Conservation (phyloP, 352 stramenopile genomes). For the Globisporangium apiculatum region DNA sequence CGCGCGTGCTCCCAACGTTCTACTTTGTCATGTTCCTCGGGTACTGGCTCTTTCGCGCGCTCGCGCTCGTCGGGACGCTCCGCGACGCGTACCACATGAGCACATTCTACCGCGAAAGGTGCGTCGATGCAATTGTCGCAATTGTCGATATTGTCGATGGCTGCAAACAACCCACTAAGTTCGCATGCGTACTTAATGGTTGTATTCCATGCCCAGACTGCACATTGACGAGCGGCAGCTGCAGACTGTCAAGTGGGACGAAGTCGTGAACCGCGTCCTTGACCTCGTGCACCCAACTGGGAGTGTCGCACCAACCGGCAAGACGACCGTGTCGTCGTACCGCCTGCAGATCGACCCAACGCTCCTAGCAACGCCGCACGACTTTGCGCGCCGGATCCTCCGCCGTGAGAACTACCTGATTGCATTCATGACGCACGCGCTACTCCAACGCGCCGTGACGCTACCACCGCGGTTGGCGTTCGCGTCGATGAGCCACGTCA, state of each 20-base stretch:
- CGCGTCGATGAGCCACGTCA: constrained; percentile 64
- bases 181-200: too few species aligned
- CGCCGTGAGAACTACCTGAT: constrained; percentile 98
- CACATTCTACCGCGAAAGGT: constrained; percentile 87
- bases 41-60: constrained; percentile 88
- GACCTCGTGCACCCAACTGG: constrained; percentile 42
- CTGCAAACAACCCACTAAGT: too few species aligned
- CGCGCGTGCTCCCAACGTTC: constrained; percentile 69
- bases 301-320: constrained; percentile 66
- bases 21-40: constrained; percentile 94
- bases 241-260: constrained; percentile 83
- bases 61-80: constrained; percentile 81
- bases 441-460: constrained; percentile 77
- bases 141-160: not conserved
- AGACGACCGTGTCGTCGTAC: constrained; percentile 86
- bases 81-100: constrained; percentile 88
- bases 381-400: constrained; percentile 96
- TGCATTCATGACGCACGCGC: constrained; percentile 93
- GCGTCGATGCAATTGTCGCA: not conserved
- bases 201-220: constrained; percentile 26
- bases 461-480: constrained; percentile 70
- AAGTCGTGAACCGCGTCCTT: constrained; percentile 85
- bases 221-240: constrained; percentile 83
- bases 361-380: constrained; percentile 70
- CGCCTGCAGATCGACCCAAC: constrained; percentile 75